These are phyloP conservation scores for Globisporangium echinulatum DNA, from an alignment of 352 stramenopile species.

Conservation along the genomic window DNA sequence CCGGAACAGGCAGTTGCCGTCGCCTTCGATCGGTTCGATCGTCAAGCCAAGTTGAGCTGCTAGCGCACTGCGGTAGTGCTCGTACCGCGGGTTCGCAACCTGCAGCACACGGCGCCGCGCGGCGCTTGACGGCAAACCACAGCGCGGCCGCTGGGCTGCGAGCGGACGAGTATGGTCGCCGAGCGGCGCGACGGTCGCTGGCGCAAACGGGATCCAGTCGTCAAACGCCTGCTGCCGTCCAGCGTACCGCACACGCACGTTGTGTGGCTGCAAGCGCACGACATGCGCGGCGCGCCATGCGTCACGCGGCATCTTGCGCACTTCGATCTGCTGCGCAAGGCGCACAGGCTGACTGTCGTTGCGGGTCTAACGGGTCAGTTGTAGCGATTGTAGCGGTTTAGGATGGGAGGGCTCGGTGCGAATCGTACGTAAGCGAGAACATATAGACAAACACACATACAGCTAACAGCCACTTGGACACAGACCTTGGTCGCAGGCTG, in stretches of 20 bases:
- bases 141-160: conserved; percentile 36
- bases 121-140: conserved; percentile 24
- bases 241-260: conserved; percentile 62
- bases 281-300: conserved; percentile 67
- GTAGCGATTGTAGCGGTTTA: no score
- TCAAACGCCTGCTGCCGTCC: conserved; percentile 61
- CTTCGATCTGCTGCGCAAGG: conserved; percentile 63
- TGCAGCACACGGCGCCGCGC: conserved; percentile 52
- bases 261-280: conserved; percentile 31
- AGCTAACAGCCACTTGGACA: background rate
- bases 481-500: conserved; percentile 40
- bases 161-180: conserved; percentile 47
- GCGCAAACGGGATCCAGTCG: conserved; percentile 64
- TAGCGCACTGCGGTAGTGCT: conserved; percentile 61
- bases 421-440: background rate
- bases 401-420: background rate
- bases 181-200: conserved; percentile 39
- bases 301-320: conserved; percentile 31
- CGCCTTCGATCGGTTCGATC: conserved; percentile 81
- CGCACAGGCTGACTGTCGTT: conserved; percentile 58
- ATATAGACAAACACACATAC: background rate
- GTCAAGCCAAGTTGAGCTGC: conserved; percentile 15
- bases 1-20: conserved; percentile 98
- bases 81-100: conserved; percentile 65
- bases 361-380: conserved; percentile 19